Conservation (phyloP, 805 yeast genomes). For the Ogataea angusta region DNA sequence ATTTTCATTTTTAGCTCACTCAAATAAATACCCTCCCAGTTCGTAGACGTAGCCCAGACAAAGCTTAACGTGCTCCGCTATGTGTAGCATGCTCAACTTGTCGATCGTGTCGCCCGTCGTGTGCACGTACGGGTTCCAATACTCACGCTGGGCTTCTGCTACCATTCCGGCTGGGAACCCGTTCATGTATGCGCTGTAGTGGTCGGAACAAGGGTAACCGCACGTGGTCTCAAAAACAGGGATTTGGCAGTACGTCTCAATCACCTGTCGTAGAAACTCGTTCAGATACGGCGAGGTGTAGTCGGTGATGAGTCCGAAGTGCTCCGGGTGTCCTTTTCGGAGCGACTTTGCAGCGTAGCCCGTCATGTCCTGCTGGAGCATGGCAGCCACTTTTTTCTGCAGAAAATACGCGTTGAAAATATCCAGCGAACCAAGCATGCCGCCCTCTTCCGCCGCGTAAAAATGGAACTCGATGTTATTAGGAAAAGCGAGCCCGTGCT, state of each 20-base stretch:
- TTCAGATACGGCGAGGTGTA: slow-evolving; percentile 56
- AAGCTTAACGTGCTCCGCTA: slow-evolving; percentile 76
- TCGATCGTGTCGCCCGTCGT: slow-evolving; percentile 79
- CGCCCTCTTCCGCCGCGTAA: slow-evolving; percentile 93
- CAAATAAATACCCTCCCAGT: slow-evolving; percentile 33
- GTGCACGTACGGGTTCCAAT: slow-evolving; percentile 69
- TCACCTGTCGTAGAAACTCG: slow-evolving; percentile 57
- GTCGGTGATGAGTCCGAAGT: slow-evolving; percentile 80
- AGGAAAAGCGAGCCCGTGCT: slow-evolving; percentile 23
- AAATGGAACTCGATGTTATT: slow-evolving; percentile 89
- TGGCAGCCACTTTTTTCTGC: slow-evolving; percentile 60
- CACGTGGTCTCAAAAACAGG: slow-evolving; percentile 74
- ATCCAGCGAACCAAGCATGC: slow-evolving; percentile 80
- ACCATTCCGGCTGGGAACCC: slow-evolving; percentile 86
- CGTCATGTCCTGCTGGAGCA: slow-evolving; percentile 96
- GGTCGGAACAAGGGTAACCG: slow-evolving; percentile 94
- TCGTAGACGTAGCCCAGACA: slow-evolving; percentile 74
- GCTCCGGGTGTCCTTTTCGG: slow-evolving; percentile 52
- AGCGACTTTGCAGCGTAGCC: slow-evolving; percentile 61
- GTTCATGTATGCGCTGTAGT: slow-evolving; percentile 76
- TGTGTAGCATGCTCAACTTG: slow-evolving; percentile 70
- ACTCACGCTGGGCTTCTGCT: slow-evolving; percentile 69
- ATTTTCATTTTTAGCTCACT: background rate
- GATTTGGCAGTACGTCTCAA: slow-evolving; percentile 60
- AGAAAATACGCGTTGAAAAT: slow-evolving; percentile 53